phyloP scores from a whole-genome alignment of 2,329 filamentous ascomycete species.

The Cryphonectria carpinicola region DNA sequence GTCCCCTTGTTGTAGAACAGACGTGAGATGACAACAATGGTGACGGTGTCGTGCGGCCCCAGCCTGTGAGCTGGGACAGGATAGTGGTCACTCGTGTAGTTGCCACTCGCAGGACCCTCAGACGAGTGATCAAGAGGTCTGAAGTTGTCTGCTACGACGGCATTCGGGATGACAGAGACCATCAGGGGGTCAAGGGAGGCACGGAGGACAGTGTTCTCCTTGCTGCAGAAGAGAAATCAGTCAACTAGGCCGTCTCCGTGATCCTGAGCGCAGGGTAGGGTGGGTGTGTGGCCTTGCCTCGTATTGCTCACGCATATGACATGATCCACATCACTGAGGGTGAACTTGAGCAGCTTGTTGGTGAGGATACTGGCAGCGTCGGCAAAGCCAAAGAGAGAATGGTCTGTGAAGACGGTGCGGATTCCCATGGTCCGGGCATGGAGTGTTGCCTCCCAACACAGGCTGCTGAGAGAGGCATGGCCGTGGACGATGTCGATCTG shows the following conservation, averaged over 20 bases:
- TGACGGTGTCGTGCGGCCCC: constrained; percentile 84
- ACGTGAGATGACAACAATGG: constrained; percentile 94
- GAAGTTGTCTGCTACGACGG: constrained; percentile 96
- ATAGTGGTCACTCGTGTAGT: constrained; percentile 46
- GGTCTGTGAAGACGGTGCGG: constrained; percentile 94
- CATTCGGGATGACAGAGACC: constrained; percentile 97
- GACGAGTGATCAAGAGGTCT: constrained; percentile 63
- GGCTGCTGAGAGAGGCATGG: constrained; percentile 89
- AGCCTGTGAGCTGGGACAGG: constrained; percentile 66
- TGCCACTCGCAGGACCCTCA: constrained; percentile 33
- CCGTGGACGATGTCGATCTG: constrained; percentile 97
- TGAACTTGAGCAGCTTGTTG: constrained; percentile 97
- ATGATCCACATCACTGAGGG: constrained; percentile 93
- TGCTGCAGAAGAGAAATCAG: constrained; percentile 58
- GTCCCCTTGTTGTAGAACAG: constrained; percentile 99
- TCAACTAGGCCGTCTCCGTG: constrained; percentile 28
- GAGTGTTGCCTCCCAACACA: constrained; percentile 93
- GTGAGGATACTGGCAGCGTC: constrained; percentile 95
- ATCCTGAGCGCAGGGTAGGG: background rate
- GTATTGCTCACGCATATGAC: constrained; percentile 98
- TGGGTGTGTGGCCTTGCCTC: constrained; percentile 63
- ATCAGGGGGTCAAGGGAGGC: constrained; percentile 94
- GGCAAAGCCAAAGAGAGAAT: constrained; percentile 95
- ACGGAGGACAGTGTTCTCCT: constrained; percentile 95
- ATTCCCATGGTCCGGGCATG: constrained; percentile 96